Evolutionary conservation across 2,329 filamentous ascomycete genomes (phyloP).

Genomic region (Aspergillus fumigatiaffinis): DNA sequence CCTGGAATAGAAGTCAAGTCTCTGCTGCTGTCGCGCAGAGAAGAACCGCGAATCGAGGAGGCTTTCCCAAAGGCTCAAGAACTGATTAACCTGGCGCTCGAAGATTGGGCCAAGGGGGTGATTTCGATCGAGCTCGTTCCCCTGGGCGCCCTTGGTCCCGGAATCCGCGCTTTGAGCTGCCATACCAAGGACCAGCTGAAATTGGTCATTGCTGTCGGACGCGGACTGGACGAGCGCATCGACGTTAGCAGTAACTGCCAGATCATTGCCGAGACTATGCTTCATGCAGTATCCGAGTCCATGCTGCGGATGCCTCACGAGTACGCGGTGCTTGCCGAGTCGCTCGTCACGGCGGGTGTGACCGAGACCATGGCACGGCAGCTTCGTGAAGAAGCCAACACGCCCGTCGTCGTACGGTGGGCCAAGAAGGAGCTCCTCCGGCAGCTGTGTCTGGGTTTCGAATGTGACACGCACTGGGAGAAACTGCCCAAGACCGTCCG

Average conservation of each 20-base stretch:
- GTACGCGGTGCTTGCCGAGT: conserved; percentile 32
- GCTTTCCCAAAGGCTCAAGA: conserved; percentile 43
- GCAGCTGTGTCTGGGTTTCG: conserved; percentile 47
- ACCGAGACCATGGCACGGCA: conserved; percentile 32
- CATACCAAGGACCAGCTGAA: conserved; percentile 22
- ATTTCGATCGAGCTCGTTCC: conserved; percentile 35
- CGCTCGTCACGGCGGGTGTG: conserved; percentile 30
- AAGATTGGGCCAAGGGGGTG: conserved; percentile 29
- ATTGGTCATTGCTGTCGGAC: conserved; percentile 31
- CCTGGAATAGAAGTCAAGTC: conserved; percentile 45
- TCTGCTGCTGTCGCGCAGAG: conserved; percentile 38
- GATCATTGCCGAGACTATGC: conserved; percentile 36
- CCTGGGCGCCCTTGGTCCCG: conserved; percentile 27
- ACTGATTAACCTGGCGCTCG: conserved; percentile 32
- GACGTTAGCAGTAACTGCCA: conserved; percentile 35
- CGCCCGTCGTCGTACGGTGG: conserved; percentile 37
- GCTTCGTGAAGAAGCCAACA: conserved; percentile 34
- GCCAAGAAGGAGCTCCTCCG: conserved; percentile 45
- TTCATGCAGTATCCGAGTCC: conserved; percentile 36
- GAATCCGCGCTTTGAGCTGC: conserved; percentile 35
- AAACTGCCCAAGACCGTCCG: conserved; percentile 45
- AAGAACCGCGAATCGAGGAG: conserved; percentile 31
- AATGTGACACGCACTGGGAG: conserved; percentile 52
- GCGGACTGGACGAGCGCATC: conserved; percentile 26
- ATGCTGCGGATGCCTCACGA: conserved; percentile 35